A percentile compares a stretch with the other conserved stretches of the same genome.
These are phyloP conservation scores for Trichosporon sp. DNA, from an alignment of 1,284 basidiomycete genomes.

Conservation along the genomic window DNA sequence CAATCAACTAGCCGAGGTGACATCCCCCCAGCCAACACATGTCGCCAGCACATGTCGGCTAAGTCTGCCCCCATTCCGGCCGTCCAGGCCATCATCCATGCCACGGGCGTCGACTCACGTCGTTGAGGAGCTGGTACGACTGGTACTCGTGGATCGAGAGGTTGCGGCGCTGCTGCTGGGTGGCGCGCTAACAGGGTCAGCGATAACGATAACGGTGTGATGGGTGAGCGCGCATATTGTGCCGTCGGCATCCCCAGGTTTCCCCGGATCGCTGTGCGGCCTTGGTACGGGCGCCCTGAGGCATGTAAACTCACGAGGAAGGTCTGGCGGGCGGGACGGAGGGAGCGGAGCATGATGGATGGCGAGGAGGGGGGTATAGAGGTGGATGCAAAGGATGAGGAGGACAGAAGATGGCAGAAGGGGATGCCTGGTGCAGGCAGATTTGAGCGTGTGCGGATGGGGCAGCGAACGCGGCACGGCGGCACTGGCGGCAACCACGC, in stretches of 20 bases:
- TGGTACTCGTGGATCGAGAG: conserved; percentile 99
- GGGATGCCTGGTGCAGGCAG: neutral
- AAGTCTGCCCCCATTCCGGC: neutral
- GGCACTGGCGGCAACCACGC: neutral
- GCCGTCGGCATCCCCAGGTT: neutral
- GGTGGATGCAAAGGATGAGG: neutral
- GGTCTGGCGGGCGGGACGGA: conserved; percentile 1
- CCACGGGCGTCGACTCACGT: conserved; percentile 62
- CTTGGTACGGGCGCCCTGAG: neutral
- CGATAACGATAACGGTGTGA: conserved; percentile 7
- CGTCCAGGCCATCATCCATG: neutral
- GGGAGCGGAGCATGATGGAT: neutral
- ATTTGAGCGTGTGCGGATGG: neutral
- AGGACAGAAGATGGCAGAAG: neutral
- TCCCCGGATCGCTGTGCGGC: neutral
- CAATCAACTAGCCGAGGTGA: conserved; percentile 2
- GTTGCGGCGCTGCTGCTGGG: conserved; percentile 57
- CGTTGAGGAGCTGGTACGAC: conserved; percentile 89
- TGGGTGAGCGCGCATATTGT: neutral
- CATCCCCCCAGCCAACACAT: neutral
- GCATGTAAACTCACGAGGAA: neutral
- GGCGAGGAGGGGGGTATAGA: neutral
- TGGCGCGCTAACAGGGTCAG: conserved; percentile 10
- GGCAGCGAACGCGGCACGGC: neutral
- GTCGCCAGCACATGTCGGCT: no score